Conservation (phyloP, 441 rosid genomes). For the Corymbia citriodora region DNA sequence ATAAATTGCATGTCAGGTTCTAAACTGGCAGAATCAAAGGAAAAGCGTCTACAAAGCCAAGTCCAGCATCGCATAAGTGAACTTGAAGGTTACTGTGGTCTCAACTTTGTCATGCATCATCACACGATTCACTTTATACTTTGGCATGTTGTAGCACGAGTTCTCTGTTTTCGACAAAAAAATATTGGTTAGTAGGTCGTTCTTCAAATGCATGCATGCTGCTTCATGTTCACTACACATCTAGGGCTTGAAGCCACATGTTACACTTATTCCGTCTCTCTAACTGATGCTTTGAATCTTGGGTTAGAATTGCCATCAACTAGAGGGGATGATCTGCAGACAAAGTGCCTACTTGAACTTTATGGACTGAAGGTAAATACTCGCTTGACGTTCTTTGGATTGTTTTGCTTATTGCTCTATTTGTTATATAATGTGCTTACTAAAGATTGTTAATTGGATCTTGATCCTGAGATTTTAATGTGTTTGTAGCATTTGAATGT, state of each 20-base stretch:
- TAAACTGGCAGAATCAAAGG: constrained; percentile 43
- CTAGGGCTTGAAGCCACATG: not conserved
- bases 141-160: not conserved
- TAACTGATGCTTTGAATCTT: constrained; percentile 11
- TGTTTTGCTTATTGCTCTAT: not conserved
- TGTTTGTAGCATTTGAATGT: not conserved
- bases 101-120: not conserved
- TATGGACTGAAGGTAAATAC: constrained; percentile 83
- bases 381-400: not conserved
- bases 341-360: constrained; percentile 89
- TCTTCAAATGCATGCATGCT: not conserved
- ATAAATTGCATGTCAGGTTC: constrained; percentile 47
- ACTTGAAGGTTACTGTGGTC: constrained; percentile 62
- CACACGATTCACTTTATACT: not conserved
- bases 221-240: not conserved
- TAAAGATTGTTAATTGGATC: not conserved
- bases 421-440: not conserved
- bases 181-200: not conserved
- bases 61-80: constrained; percentile 66
- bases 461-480: not conserved
- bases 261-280: not conserved
- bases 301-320: constrained; percentile 79
- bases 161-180: not conserved
- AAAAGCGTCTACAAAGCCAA: constrained; percentile 49
- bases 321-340: constrained; percentile 92